Evolutionary conservation across 2,329 filamentous ascomycete genomes (phyloP).

Genomic region (Didymella arachidicola): DNA sequence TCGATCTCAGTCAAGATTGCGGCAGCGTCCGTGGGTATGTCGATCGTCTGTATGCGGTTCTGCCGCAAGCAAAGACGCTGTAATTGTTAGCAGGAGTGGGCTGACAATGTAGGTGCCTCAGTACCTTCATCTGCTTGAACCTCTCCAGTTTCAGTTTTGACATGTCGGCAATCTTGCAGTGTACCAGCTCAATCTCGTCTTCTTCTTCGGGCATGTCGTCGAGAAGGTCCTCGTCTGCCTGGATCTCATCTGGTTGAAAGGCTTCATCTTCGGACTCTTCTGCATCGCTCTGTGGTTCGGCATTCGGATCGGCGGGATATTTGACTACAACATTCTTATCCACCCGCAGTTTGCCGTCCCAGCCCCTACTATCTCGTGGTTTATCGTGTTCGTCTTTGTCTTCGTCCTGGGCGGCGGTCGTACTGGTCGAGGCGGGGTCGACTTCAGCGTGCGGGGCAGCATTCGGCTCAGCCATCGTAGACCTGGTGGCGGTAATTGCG

Average conservation of each 20-base stretch:
- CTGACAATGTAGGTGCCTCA: background rate
- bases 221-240: slow-evolving; percentile 60
- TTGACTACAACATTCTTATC: slow-evolving; percentile 61
- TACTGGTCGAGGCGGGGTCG: slow-evolving; percentile 37
- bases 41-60: slow-evolving; percentile 83
- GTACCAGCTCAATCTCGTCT: slow-evolving; percentile 80
- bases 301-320: slow-evolving; percentile 63
- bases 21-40: slow-evolving; percentile 73
- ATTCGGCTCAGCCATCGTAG: slow-evolving; percentile 36
- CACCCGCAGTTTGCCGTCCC: slow-evolving; percentile 84
- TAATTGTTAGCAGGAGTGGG: slow-evolving; percentile 16
- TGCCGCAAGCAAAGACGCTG: slow-evolving; percentile 86
- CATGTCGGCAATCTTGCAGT: slow-evolving; percentile 83
- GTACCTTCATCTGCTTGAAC: slow-evolving; percentile 74
- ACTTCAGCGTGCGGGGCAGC: slow-evolving; percentile 39
- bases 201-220: slow-evolving; percentile 64
- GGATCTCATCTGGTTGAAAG: slow-evolving; percentile 46
- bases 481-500: background rate
- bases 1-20: slow-evolving; percentile 82
- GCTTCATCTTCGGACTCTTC: slow-evolving; percentile 77
- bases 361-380: slow-evolving; percentile 63
- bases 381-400: slow-evolving; percentile 38
- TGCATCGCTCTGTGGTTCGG: slow-evolving; percentile 72
- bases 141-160: slow-evolving; percentile 80
- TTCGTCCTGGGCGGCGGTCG: slow-evolving; percentile 27